Evolutionary conservation across 208 protist species (phyloP), one percentile per base, ranked within the genome.

Genomic region (Crithidia mellificae): DNA sequence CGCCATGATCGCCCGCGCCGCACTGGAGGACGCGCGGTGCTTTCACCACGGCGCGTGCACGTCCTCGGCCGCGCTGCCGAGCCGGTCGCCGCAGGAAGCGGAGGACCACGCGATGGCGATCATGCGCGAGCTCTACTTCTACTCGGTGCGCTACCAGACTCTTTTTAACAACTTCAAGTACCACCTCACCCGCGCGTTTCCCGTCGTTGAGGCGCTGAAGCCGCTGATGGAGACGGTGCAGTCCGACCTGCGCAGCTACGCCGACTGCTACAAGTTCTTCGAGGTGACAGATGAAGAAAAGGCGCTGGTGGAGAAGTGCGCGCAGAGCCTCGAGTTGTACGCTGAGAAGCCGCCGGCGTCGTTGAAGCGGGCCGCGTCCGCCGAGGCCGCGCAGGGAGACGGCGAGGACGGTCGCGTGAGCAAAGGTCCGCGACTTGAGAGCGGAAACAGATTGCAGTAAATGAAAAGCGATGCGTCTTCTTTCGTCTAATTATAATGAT

Each of bases 1-100:
- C 2, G 77, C 86, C 17, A 98, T 99, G 97, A 80, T 99, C n/a
- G 97, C 97, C 11, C 91, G 98, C 32, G 94, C 94, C n/a, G 98
- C 98, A 11, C 75, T 98, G 73, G 90, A 83, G 52, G 98, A 99
- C 74, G 80, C 90, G 39, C 85, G 85, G 6, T 80, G 97, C 11
- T 99, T 99, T 68, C 36, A 69, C n/a, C 36, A 34, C 29, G 32
- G 41, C 27, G 6, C 38, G 0, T 19, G 6, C 19, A 20, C 46
- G n/a, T n/a, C n/a, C n/a, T n/a, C n/a, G n/a, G n/a, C n/a, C n/a
- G n/a, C n/a, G n/a, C n/a, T n/a, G n/a, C n/a, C n/a, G n/a, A n/a
- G n/a, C 24, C 61, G 43, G 36, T 63, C 49, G n/a, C 30, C 39
- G 30, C 38, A 73, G 68, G 68, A 14, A 51, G 53, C 50, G 27